Conservation (phyloP, 371 early-diverging fungal species). For the Mortierella sp. region DNA sequence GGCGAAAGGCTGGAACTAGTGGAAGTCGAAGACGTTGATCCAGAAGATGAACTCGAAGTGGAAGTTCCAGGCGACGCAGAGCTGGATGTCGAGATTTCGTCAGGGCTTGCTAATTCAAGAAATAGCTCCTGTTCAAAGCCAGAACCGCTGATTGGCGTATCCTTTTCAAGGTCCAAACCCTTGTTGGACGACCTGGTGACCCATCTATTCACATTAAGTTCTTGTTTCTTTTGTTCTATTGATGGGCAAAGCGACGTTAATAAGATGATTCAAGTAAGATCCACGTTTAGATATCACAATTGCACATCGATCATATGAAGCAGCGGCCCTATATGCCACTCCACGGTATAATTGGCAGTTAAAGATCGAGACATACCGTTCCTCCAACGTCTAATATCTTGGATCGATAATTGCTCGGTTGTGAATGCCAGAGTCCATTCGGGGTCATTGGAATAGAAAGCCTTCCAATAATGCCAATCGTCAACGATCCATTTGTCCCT, state of each 20-base stretch:
- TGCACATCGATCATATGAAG: background rate
- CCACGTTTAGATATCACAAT: conserved; percentile 1
- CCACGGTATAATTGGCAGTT: conserved; percentile 8
- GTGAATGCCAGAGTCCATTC: conserved; percentile 11
- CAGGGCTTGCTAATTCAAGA: background rate
- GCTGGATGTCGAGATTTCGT: conserved; percentile 6
- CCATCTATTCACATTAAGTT: conserved; percentile 2
- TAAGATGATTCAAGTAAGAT: background rate
- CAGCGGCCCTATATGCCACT: conserved; percentile 2
- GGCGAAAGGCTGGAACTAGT: conserved; percentile 3
- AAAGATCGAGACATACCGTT: conserved; percentile 1
- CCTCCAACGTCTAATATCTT: conserved; percentile 7
- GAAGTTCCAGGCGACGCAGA: conserved; percentile 4
- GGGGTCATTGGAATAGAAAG: conserved; percentile 8
- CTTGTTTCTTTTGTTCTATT: conserved; percentile 6
- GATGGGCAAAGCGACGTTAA: conserved; percentile 3
- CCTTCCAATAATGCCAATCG: conserved; percentile 7
- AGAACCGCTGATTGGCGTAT: conserved; percentile 7
- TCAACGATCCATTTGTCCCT: conserved; percentile 8
- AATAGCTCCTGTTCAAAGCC: conserved; percentile 4
- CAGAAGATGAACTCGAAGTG: conserved; percentile 10
- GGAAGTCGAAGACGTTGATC: conserved; percentile 10
- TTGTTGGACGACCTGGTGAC: conserved; percentile 7
- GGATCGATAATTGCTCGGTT: conserved; percentile 5
- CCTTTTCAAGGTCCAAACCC: conserved; percentile 8